Base-by-base conservation (phyloP, 192 early-diverging fungal genomes). In the Dissophora ornata region DNA sequence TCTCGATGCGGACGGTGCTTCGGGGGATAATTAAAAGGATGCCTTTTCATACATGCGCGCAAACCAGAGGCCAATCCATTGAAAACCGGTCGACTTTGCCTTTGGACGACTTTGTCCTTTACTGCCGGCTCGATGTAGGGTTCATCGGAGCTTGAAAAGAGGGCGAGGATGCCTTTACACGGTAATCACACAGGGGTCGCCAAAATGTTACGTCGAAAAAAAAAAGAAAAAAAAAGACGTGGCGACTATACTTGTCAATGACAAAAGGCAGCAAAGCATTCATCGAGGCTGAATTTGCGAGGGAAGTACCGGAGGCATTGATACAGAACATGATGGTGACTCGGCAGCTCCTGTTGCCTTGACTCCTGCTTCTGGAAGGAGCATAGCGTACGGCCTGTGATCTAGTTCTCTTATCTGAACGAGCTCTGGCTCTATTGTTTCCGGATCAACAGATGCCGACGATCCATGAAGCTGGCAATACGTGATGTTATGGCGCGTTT, bases 271-370 rank as follows among this genome's bases (percentile, higher is more conserved):
- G 30, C 11, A 67, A 49, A n/a, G n/a, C n/a, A n/a, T n/a, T n/a
- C n/a, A n/a, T n/a, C n/a, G n/a, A n/a, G n/a, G n/a, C n/a, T 21
- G 64, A 19, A 13, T 34, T 22, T 19, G 28, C 33, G 38, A 67
- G 33, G 11, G 64, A 67, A 3, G 65, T 34, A 15, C 47, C 65
- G 19, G 53, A 38, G 6, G 65, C 65, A 34, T 57, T 57, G 54
- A 67, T 57, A 33, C 65, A 67, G 11, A 67, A 50, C 34, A 67
- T 9, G 38, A 67, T 40, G 3, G 65, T 40, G 11, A 67, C 46
- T 4, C 46, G 1, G 24, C 22, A 49, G 5, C 16, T 10, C 26
- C 57, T 50, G 26, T 34, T 15, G 66, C 38, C 47, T 69, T 69
- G 21, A 42, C 46, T 0, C 57, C 66, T 22, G 32, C 2, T 42